phyloP scores from a whole-genome alignment of 2,329 filamentous ascomycete genomes.

The Paecilomyces sp. region DNA sequence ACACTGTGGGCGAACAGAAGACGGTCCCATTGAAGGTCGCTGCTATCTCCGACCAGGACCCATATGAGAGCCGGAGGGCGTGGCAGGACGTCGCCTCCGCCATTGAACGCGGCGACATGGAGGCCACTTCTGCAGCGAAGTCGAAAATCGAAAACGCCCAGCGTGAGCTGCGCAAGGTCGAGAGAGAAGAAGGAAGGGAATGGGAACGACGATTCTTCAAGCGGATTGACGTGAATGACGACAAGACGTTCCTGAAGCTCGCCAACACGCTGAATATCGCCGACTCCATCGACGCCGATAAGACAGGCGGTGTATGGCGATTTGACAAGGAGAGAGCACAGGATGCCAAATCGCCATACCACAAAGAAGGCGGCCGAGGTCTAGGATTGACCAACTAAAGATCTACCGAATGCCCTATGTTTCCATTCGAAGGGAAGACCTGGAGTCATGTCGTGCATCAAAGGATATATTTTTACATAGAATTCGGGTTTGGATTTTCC shows the following conservation, averaged over 20 bases:
- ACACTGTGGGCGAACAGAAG: constrained; percentile 51
- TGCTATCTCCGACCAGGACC: constrained; percentile 70
- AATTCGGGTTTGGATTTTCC: background rate
- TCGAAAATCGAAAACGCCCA: constrained; percentile 84
- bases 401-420: background rate
- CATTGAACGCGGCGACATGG: constrained; percentile 77
- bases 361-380: constrained; percentile 31
- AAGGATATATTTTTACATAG: background rate
- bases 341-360: constrained; percentile 36
- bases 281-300: constrained; percentile 49
- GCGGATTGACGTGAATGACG: constrained; percentile 25
- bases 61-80: constrained; percentile 78
- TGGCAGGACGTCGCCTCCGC: constrained; percentile 80
- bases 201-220: constrained; percentile 86
- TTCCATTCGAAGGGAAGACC: background rate
- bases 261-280: constrained; percentile 35
- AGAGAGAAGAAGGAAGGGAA: constrained; percentile 63
- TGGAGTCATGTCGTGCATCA: background rate
- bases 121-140: constrained; percentile 71
- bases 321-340: constrained; percentile 53
- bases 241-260: constrained; percentile 36
- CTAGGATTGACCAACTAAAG: constrained; percentile 22
- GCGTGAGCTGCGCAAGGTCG: constrained; percentile 65
- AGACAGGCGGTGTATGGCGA: constrained; percentile 65
- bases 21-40: constrained; percentile 65